These are phyloP conservation scores for Pholiota microspora DNA, from an alignment of 768 basidiomycete genomes.

Conservation along the genomic window DNA sequence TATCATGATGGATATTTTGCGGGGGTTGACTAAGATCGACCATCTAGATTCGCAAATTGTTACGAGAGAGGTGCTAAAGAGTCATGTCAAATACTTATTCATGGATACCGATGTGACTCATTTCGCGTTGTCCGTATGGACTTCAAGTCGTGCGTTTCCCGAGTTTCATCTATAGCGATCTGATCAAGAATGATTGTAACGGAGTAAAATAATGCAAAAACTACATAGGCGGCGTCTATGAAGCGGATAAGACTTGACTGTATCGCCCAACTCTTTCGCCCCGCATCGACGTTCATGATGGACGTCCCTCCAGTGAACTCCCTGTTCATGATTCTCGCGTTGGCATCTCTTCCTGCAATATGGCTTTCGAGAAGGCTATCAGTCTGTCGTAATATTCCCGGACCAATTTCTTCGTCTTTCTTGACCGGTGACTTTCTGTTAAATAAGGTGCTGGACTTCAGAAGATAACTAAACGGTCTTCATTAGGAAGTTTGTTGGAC, in stretches of 20 bases:
- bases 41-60: too few species aligned
- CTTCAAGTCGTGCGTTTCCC: too few species aligned
- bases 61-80: too few species aligned
- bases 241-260: not conserved
- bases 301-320: not conserved
- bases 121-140: too few species aligned
- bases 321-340: not conserved
- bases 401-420: not conserved
- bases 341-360: not conserved
- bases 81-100: too few species aligned
- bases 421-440: not conserved
- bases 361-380: constrained; percentile 3
- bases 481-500: constrained; percentile 1
- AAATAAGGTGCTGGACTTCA: not conserved
- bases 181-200: too few species aligned
- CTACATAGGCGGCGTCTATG: too few species aligned
- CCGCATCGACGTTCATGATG: not conserved
- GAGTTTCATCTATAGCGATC: too few species aligned
- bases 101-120: too few species aligned
- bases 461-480: not conserved
- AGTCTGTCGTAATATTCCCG: not conserved
- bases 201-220: too few species aligned
- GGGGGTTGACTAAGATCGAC: too few species aligned
- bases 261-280: not conserved
- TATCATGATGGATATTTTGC: too few species aligned